Evolutionary conservation across 2,329 filamentous ascomycete species (phyloP).

Genomic region (Ascosphaera aggregata): DNA sequence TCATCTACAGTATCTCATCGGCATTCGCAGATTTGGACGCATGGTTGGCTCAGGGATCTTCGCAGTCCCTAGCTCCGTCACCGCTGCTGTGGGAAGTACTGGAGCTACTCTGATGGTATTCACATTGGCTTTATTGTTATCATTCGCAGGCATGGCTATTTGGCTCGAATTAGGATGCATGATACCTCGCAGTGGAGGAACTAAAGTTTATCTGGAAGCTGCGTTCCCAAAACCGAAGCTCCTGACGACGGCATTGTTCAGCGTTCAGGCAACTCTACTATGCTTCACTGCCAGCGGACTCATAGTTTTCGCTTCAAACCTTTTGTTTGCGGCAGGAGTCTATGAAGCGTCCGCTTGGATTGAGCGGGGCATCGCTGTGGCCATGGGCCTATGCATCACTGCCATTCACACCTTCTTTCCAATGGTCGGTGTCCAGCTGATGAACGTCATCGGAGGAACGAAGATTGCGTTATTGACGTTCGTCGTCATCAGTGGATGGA

Average conservation of each 20-base stretch:
- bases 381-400: constrained; percentile 32
- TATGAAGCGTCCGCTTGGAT: constrained; percentile 24
- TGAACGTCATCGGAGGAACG: constrained; percentile 38
- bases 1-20: background rate
- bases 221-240: constrained; percentile 40
- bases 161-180: constrained; percentile 46
- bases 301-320: constrained; percentile 44
- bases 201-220: constrained; percentile 50
- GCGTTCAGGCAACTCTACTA: constrained; percentile 37
- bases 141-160: constrained; percentile 36
- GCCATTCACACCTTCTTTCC: constrained; percentile 36
- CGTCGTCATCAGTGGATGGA: constrained; percentile 39
- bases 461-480: constrained; percentile 37
- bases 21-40: constrained; percentile 11
- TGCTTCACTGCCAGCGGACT: constrained; percentile 49
- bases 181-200: constrained; percentile 43
- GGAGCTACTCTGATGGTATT: constrained; percentile 39
- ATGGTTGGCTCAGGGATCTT: constrained; percentile 52
- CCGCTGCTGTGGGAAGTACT: constrained; percentile 41
- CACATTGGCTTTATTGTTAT: constrained; percentile 36
- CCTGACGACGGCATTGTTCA: constrained; percentile 39
- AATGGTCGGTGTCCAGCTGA: constrained; percentile 32
- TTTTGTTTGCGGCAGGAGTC: constrained; percentile 32
- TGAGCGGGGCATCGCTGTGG: constrained; percentile 33
- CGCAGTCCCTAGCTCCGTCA: constrained; percentile 44